Base-by-base conservation (phyloP, 2,329 filamentous ascomycete genomes). In the Sporothrix euskadiensis region DNA sequence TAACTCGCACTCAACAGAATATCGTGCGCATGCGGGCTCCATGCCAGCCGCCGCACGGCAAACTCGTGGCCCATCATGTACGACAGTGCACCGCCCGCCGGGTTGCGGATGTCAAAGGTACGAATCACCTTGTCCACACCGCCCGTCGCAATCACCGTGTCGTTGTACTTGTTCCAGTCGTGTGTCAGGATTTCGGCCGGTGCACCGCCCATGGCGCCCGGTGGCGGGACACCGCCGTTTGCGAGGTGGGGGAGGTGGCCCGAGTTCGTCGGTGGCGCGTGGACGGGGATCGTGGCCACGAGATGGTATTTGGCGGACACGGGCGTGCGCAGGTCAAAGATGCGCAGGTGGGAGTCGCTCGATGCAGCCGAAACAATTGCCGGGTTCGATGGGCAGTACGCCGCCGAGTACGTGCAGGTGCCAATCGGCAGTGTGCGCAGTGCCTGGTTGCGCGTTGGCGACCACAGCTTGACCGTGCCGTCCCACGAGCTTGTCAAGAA, bases 121-220 rank as follows among this genome's bases (percentile, higher is more conserved):
- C 96, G 90, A 75, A 99, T 91, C 22, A 91, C 84, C 71, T 92
- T 88, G 81, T 99, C 96, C 3, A 98, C 96, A 72, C 96, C 95
- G 0, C 90, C 96, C 0, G 94, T 94, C 0, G 96, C 96, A 72
- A 99, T 85, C 35, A 98, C 86, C 0, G 90, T 91, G 77, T 94
- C 90, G 54, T 92, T 89, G 83, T 99, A 99, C 83, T 99, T 99
- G 84, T 99, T 99, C 96, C 96, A 99, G 82, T 99, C 96, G 82
- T 98, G 96, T 0, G 94, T 97, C 44, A 99, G 87, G 52, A 93
- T 89, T 84, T 99, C 96, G 10, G 89, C 87, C 0, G 94, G 94
- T n/a, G 89, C 82, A 47, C 83, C 80, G 39, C 82, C 83, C 69
- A 79, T 81, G 74, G 77, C 79, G 39, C 76, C 77, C 71, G 77